Evolutionary conservation across 2,329 filamentous ascomycete species (phyloP).

Genomic region (Hypoxylon sp.): DNA sequence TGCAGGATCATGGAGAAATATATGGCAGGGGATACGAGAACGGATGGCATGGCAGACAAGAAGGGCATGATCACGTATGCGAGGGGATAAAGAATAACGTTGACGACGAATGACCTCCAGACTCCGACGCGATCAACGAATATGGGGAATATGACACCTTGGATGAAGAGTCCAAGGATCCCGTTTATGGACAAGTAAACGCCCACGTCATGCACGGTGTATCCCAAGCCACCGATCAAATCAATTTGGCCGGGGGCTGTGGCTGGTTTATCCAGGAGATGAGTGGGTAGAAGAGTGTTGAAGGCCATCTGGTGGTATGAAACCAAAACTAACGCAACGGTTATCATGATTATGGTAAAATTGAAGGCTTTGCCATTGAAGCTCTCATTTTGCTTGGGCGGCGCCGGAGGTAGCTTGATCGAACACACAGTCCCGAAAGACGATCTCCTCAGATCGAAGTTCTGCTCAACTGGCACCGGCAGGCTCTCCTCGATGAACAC

Average conservation of each 20-base stretch:
- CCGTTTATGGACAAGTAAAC: slow-evolving; percentile 79
- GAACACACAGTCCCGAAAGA: slow-evolving; percentile 62
- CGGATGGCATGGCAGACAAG: slow-evolving; percentile 70
- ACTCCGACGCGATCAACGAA: slow-evolving; percentile 75
- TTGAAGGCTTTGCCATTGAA: slow-evolving; percentile 56
- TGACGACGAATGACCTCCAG: slow-evolving; percentile 76
- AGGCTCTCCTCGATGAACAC: slow-evolving; percentile 56
- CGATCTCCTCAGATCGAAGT: slow-evolving; percentile 56
- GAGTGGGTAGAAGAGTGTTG: slow-evolving; percentile 60
- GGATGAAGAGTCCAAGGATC: slow-evolving; percentile 79
- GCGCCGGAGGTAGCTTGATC: slow-evolving; percentile 53
- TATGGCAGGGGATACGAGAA: slow-evolving; percentile 71
- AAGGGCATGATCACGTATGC: slow-evolving; percentile 80
- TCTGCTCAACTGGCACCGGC: slow-evolving; percentile 55
- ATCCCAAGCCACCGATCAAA: slow-evolving; percentile 74
- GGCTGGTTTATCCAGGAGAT: slow-evolving; percentile 59
- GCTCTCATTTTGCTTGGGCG: slow-evolving; percentile 23
- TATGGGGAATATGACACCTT: slow-evolving; percentile 78
- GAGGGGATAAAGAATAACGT: slow-evolving; percentile 76
- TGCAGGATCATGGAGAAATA: slow-evolving; percentile 76
- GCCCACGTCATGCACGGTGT: slow-evolving; percentile 76
- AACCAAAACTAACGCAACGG: slow-evolving; percentile 58
- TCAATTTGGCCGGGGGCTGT: slow-evolving; percentile 54
- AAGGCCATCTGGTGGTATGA: slow-evolving; percentile 65
- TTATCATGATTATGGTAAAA: slow-evolving; percentile 61